Percentiles rank a stretch among this genome's conserved stretches.
phyloP scores from a whole-genome alignment of 1,284 basidiomycete species.

The Ustilago crameri region DNA sequence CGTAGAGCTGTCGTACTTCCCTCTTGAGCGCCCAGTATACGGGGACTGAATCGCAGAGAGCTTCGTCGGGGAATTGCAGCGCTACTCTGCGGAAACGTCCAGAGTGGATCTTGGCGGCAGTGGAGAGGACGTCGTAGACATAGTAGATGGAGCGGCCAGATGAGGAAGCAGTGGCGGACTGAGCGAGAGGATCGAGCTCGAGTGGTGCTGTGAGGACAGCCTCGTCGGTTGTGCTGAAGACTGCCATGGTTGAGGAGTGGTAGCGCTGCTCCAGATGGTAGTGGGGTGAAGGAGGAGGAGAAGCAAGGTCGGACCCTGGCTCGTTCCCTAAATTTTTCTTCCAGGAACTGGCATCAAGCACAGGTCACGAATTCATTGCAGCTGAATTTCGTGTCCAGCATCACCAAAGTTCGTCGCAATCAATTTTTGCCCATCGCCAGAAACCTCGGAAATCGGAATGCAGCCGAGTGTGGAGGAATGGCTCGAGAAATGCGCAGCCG shows the following conservation, averaged over 20 bases:
- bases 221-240: conserved; percentile 61
- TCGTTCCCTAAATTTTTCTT: conserved; percentile 19
- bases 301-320: not conserved
- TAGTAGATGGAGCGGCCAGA: conserved; percentile 46
- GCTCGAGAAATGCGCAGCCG: conserved; percentile 19
- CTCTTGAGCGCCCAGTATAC: conserved; percentile 80
- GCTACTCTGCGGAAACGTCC: conserved; percentile 70
- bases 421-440: not conserved
- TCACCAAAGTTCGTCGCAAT: conserved; percentile 17
- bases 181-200: conserved; percentile 51
- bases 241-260: conserved; percentile 29
- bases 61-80: conserved; percentile 95
- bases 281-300: not conserved
- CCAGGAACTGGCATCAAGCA: not conserved
- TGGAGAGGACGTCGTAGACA: conserved; percentile 58
- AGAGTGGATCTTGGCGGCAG: conserved; percentile 37
- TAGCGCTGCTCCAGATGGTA: no score
- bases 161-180: conserved; percentile 54
- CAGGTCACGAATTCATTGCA: no score
- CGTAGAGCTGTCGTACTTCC: conserved; percentile 69
- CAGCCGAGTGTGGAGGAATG: conserved; percentile 18
- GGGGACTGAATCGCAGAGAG: conserved; percentile 85
- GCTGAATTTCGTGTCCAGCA: not conserved
- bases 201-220: conserved; percentile 59
- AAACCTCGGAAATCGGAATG: conserved; percentile 23